phyloP scores from a whole-genome alignment of 2,329 filamentous ascomycete genomes.

The Akanthomyces muscarius region DNA sequence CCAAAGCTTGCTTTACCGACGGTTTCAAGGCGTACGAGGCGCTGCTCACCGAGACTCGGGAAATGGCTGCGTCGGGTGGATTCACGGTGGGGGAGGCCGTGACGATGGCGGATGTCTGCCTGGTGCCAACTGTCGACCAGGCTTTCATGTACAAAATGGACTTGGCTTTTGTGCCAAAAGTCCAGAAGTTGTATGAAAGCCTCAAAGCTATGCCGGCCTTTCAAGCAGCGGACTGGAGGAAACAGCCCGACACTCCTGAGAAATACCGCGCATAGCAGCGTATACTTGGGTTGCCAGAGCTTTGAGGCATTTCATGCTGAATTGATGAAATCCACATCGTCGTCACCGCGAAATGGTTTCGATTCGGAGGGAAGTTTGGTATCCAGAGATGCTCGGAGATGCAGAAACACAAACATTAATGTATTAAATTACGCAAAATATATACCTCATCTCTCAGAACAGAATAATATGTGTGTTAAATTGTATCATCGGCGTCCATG shows the following conservation, averaged over 20 bases:
- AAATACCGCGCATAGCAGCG: background rate
- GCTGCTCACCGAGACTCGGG: background rate
- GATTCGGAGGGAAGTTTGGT: too few relatives aligned
- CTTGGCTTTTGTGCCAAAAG: conserved; percentile 5
- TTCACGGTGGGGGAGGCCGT: conserved; percentile 13
- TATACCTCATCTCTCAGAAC: too few relatives aligned
- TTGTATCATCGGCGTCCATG: too few relatives aligned
- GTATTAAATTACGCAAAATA: too few relatives aligned
- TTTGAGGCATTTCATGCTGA: too few relatives aligned
- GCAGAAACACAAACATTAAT: too few relatives aligned
- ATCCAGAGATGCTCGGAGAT: too few relatives aligned
- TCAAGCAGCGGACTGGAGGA: conserved; percentile 18
- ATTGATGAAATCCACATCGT: too few relatives aligned
- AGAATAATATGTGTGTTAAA: too few relatives aligned
- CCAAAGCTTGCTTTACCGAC: background rate
- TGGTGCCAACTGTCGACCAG: conserved; percentile 12
- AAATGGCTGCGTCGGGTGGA: background rate
- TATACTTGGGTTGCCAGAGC: background rate
- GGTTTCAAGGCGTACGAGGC: conserved; percentile 11
- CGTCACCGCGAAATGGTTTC: too few relatives aligned
- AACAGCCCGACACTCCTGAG: conserved; percentile 14
- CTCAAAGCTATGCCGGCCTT: conserved; percentile 11
- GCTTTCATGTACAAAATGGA: conserved; percentile 12
- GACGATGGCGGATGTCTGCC: conserved; percentile 9
- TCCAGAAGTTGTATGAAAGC: conserved; percentile 6